phyloP scores from a whole-genome alignment of 352 stramenopile species.

The Phytophthora gonapodyides region DNA sequence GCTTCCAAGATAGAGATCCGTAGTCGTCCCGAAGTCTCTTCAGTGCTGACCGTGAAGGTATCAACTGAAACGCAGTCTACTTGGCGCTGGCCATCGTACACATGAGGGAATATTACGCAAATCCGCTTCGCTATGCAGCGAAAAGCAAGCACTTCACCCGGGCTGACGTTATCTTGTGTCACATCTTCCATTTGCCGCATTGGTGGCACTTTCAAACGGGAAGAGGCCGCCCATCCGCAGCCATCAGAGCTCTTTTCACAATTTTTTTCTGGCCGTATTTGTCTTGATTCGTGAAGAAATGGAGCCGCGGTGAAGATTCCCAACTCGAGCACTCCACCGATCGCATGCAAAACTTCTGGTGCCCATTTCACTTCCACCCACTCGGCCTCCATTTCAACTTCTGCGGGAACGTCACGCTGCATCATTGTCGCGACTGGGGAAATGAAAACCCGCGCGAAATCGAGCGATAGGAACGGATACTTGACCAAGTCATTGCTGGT shows the following conservation, averaged over 20 bases:
- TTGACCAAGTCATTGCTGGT: conserved; percentile 24
- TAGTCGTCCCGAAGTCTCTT: conserved; percentile 55
- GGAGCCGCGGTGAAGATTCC: conserved; percentile 46
- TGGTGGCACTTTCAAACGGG: conserved; percentile 30
- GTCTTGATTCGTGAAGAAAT: conserved; percentile 36
- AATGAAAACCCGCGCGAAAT: conserved; percentile 71
- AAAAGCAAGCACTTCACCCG: conserved; percentile 60
- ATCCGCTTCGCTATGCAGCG: conserved; percentile 64
- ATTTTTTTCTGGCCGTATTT: not conserved
- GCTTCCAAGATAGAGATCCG: conserved; percentile 51
- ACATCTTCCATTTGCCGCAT: conserved; percentile 53
- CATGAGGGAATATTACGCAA: conserved; percentile 54
- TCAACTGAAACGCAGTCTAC: conserved; percentile 72
- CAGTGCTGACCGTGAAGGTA: conserved; percentile 63
- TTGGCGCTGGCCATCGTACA: conserved; percentile 28
- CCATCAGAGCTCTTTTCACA: not conserved
- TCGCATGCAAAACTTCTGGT: conserved; percentile 59
- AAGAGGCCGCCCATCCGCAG: conserved; percentile 11
- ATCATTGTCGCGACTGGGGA: conserved; percentile 48
- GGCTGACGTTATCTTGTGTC: conserved; percentile 35
- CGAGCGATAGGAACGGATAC: conserved; percentile 59
- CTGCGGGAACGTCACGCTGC: conserved; percentile 36
- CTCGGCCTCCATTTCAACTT: conserved; percentile 79
- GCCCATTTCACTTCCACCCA: conserved; percentile 79
- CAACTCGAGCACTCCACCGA: conserved; percentile 67